phyloP scores from a whole-genome alignment of 2,329 filamentous ascomycete genomes.

The Fusarium sulawesiense region DNA sequence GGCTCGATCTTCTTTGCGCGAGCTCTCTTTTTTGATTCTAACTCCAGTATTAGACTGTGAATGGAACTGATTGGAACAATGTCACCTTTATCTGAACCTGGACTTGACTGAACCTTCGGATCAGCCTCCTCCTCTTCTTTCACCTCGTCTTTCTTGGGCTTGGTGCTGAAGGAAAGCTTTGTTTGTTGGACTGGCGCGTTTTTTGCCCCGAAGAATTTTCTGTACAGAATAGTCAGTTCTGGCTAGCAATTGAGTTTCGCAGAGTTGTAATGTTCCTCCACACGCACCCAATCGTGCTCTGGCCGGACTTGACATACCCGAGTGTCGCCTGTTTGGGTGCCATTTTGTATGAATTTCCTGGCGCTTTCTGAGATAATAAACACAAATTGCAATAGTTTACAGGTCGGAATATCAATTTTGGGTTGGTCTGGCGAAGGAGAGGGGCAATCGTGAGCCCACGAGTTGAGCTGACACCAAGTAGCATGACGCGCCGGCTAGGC shows the following conservation, averaged over 20 bases:
- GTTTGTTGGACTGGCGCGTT: slow-evolving; percentile 74
- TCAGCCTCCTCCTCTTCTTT: slow-evolving; percentile 48
- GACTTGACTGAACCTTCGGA: slow-evolving; percentile 53
- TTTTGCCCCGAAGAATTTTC: slow-evolving; percentile 84
- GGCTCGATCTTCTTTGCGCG: slow-evolving; percentile 42
- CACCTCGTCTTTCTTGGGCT: slow-evolving; percentile 54
- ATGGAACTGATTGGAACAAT: neutral
- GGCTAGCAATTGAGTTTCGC: slow-evolving; percentile 16
- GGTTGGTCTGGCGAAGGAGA: slow-evolving; percentile 26
- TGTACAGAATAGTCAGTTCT: slow-evolving; percentile 52
- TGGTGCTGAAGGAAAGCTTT: slow-evolving; percentile 79
- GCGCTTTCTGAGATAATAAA: slow-evolving; percentile 8
- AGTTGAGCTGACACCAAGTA: slow-evolving; percentile 36
- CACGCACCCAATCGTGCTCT: slow-evolving; percentile 79
- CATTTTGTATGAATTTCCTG: slow-evolving; percentile 49
- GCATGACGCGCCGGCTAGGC: slow-evolving; percentile 54
- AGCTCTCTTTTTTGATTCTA: slow-evolving; percentile 61
- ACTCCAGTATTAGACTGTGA: neutral
- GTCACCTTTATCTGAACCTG: slow-evolving; percentile 54
- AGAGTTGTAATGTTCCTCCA: slow-evolving; percentile 16
- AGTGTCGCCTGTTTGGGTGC: slow-evolving; percentile 81
- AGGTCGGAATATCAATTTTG: slow-evolving; percentile 19
- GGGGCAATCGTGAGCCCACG: slow-evolving; percentile 34
- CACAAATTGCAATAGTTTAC: slow-evolving; percentile 9
- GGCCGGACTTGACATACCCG: slow-evolving; percentile 84